Conservation (phyloP, 495 filamentous ascomycete species). For the Podospora fimiseda region DNA sequence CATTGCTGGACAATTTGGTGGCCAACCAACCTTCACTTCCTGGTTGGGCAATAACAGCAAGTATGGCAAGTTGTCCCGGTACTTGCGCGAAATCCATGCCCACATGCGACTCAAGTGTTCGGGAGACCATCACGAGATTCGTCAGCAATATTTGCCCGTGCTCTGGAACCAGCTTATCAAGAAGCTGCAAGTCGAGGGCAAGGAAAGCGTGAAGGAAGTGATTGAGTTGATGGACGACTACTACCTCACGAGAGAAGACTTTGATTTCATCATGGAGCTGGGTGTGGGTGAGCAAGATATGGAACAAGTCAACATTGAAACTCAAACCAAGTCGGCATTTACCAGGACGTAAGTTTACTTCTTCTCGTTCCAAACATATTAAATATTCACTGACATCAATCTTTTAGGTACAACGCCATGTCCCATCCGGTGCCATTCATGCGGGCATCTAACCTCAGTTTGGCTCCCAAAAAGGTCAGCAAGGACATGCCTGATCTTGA, state of each 20-base stretch:
- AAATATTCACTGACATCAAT: too few relatives aligned
- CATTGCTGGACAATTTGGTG: constrained; percentile 65
- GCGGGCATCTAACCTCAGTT: constrained; percentile 68
- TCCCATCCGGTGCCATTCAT: constrained; percentile 93
- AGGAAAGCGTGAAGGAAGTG: constrained; percentile 61
- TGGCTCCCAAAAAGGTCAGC: constrained; percentile 58
- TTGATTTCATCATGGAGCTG: constrained; percentile 84
- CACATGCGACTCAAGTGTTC: constrained; percentile 91
- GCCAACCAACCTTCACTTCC: constrained; percentile 59
- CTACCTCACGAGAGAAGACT: constrained; percentile 93
- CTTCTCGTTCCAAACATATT: too few relatives aligned
- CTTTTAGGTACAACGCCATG: constrained; percentile 77
- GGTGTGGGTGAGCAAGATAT: constrained; percentile 79
- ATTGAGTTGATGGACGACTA: constrained; percentile 96
- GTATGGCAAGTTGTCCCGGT: constrained; percentile 74
- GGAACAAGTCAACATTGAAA: constrained; percentile 67
- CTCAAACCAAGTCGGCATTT: constrained; percentile 80
- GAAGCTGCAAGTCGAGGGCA: constrained; percentile 63
- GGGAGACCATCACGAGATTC: constrained; percentile 89
- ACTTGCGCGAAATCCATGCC: constrained; percentile 88
- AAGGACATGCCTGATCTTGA: constrained; percentile 90
- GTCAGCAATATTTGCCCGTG: constrained; percentile 86
- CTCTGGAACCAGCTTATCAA: constrained; percentile 80
- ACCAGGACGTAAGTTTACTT: constrained; percentile 61
- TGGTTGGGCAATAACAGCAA: constrained; percentile 97